Conservation (phyloP, 495 filamentous ascomycete genomes). For the Penicillium bovifimosum region DNA sequence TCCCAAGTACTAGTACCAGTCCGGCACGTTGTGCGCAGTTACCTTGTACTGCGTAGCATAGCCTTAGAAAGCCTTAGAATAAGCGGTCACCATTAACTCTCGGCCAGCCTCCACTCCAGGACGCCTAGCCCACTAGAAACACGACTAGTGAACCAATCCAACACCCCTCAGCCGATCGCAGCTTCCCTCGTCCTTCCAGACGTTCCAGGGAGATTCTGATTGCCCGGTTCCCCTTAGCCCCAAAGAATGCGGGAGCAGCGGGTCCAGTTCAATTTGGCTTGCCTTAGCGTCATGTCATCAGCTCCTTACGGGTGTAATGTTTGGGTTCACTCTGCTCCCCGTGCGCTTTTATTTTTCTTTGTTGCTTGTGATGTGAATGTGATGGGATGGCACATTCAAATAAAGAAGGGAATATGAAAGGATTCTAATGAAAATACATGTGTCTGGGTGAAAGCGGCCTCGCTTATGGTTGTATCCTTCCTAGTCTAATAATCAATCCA, state of each 20-base stretch:
- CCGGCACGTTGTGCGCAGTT: too few species aligned
- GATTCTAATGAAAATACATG: neutral
- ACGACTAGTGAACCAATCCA: conserved; percentile 6
- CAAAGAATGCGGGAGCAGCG: conserved; percentile 21
- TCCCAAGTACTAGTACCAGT: too few species aligned
- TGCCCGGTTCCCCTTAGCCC: conserved; percentile 14
- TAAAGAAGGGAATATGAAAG: neutral
- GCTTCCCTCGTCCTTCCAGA: conserved; percentile 27
- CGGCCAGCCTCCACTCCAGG: neutral
- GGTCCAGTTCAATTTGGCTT: conserved; percentile 23
- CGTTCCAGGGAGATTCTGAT: conserved; percentile 20
- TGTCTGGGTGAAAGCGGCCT: neutral
- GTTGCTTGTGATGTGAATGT: neutral
- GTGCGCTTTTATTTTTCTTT: conserved; percentile 5
- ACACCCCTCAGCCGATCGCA: conserved; percentile 12
- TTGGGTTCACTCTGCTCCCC: conserved; percentile 4
- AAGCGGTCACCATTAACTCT: too few species aligned
- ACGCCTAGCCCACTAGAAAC: neutral
- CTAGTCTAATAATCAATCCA: neutral
- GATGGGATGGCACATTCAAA: neutral
- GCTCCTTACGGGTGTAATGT: conserved; percentile 25
- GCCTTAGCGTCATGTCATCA: conserved; percentile 27
- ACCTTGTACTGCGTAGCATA: too few species aligned
- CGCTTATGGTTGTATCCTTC: neutral
- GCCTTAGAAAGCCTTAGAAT: too few species aligned